Percentiles rank a stretch among this genome's conserved stretches.
These are phyloP conservation scores for Cryomyces antarcticus DNA, from an alignment of 495 filamentous ascomycete species.

Conservation along the genomic window DNA sequence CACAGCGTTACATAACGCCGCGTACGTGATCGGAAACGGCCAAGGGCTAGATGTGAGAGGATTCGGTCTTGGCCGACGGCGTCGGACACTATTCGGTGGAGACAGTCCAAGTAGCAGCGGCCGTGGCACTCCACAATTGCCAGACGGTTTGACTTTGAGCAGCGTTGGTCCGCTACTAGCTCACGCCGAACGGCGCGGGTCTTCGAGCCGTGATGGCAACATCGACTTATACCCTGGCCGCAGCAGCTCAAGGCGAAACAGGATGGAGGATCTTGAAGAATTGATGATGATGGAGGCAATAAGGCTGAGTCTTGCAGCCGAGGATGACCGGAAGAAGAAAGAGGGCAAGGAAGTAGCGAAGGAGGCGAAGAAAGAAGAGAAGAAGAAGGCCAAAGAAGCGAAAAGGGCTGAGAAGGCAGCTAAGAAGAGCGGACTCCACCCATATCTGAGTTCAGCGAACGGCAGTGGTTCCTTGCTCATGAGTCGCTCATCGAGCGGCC, in stretches of 20 bases:
- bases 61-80: conserved; percentile 22
- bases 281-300: conserved; percentile 99
- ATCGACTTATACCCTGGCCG: conserved; percentile 27
- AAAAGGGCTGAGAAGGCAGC: conserved; percentile 48
- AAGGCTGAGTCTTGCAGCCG: conserved; percentile 63
- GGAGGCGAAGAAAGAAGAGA: conserved; percentile 63
- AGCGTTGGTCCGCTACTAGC: conserved; percentile 8
- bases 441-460: not conserved
- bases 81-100: conserved; percentile 17
- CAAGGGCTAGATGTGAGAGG: conserved; percentile 24
- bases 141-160: conserved; percentile 3
- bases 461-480: conserved; percentile 1
- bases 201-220: not conserved
- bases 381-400: conserved; percentile 54
- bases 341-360: conserved; percentile 66
- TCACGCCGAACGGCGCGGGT: conserved; percentile 5
- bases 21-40: conserved; percentile 67
- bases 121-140: conserved; percentile 14
- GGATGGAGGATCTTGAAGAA: conserved; percentile 79
- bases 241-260: conserved; percentile 37
- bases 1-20: conserved; percentile 84
- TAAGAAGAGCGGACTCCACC: conserved; percentile 32
- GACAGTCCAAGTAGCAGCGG: conserved; percentile 19
- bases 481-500: not conserved
- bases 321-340: conserved; percentile 70